Evolutionary conservation across 768 basidiomycete species (phyloP).

Genomic region (Cubamyces sp.): DNA sequence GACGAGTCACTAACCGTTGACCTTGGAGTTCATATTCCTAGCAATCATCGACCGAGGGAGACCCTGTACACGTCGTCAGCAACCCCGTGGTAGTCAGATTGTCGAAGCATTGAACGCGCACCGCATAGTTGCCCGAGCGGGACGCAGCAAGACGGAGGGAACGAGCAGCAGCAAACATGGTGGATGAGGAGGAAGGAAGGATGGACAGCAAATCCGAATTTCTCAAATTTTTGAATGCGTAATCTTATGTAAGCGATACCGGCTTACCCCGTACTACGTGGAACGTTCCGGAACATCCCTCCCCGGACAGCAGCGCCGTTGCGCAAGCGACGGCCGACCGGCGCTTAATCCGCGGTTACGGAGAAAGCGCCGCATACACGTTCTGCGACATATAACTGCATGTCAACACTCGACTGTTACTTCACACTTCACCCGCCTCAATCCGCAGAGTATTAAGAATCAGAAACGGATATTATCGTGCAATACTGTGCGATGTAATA

Average conservation of each 20-base stretch:
- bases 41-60: constrained; percentile 76
- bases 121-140: constrained; percentile 68
- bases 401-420: neutral
- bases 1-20: constrained; percentile 63
- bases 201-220: constrained; percentile 21
- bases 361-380: too few species aligned
- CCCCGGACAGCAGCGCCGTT: neutral
- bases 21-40: constrained; percentile 95
- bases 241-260: constrained; percentile 26
- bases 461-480: constrained; percentile 28
- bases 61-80: constrained; percentile 45
- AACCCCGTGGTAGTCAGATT: neutral
- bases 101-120: constrained; percentile 33
- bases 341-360: neutral
- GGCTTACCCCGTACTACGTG: constrained; percentile 22
- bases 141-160: constrained; percentile 60
- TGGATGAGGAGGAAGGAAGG: constrained; percentile 50
- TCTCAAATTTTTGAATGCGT: constrained; percentile 30
- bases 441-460: neutral
- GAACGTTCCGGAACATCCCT: constrained; percentile 28
- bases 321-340: neutral
- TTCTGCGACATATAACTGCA: too few species aligned
- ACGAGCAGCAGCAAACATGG: constrained; percentile 75
- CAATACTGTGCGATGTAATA: constrained; percentile 30
- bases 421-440: neutral